Evolutionary conservation across 257 asterid genomes (phyloP).

Genomic region (Jasminum sambac): DNA sequence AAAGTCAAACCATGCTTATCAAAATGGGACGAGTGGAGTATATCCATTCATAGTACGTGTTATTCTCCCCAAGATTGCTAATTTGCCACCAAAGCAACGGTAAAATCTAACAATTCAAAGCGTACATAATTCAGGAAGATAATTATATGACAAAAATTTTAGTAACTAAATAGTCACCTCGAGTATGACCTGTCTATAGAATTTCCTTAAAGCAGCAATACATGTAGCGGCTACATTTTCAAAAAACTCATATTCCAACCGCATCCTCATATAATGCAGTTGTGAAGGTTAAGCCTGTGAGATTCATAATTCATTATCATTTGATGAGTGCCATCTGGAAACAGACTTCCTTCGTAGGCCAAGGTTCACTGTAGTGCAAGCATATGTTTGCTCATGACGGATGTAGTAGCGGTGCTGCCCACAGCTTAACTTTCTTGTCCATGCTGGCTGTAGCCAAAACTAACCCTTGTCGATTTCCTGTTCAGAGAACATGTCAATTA

Average conservation of each 20-base stretch:
- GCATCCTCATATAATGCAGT: conserved; percentile 17
- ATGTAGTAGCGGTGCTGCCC: conserved; percentile 68
- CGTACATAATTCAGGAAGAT: background rate
- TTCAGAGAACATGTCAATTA: background rate
- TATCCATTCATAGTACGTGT: background rate
- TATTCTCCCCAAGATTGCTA: background rate
- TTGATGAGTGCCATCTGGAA: conserved; percentile 12
- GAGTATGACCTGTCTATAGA: background rate
- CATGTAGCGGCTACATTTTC: conserved; percentile 12
- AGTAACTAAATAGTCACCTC: background rate
- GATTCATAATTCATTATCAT: background rate
- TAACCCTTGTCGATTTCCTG: conserved; percentile 55
- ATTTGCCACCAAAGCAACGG: background rate
- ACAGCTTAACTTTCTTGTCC: conserved; percentile 92
- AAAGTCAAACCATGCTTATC: no score
- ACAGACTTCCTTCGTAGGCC: conserved; percentile 1
- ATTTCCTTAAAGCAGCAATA: background rate
- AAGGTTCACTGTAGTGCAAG: background rate
- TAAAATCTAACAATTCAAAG: background rate
- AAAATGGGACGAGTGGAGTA: no score
- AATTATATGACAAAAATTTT: background rate
- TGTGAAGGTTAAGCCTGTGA: conserved; percentile 13
- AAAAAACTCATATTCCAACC: conserved; percentile 6
- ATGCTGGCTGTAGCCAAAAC: conserved; percentile 76
- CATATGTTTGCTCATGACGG: conserved; percentile 25